Base-by-base conservation (phyloP, 805 yeast species). In the Candida jianshihensis region DNA sequence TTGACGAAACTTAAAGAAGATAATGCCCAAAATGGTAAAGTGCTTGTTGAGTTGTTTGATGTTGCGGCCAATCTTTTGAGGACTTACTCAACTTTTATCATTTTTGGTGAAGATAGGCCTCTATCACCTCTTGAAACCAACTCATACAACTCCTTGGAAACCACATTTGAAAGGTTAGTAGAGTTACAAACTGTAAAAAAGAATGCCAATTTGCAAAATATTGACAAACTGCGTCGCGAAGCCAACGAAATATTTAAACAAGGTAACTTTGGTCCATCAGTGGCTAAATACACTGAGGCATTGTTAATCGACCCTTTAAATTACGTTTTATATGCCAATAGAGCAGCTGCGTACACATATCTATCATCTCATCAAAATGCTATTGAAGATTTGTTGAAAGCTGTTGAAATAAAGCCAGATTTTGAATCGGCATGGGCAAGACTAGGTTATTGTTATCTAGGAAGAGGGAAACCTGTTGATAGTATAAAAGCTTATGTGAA, bases 391-490 rank as follows among this genome's bases (percentile, higher is more conserved):
- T 42, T 64, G 21, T 21, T 40, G 17, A 56, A 44, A 19, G 59
- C 70, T 5, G 38, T 58, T 6, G 48, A 48, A 11, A 30, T 63
- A 1, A 53, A 57, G 17, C 61, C 65, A 1, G 52, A 49, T 6
- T 63, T 56, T 41, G 56, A 65, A 21, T 62, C 66, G n/a, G 63
- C 66, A 13, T 54, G 62, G 47, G 54, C 66, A 17, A 51, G 70
- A 35, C 39, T 64, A 6, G 73, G 56, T 3, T 67, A 58, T 38
- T 40, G 59, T 35, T 49, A 51, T 21, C 37, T 67, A 14, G 54
- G 57, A 32, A 48, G 57, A 38, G 70, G 70, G 4, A 50, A 63
- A 33, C 57, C 66, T 0, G 40, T 55, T 12, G 54, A 53, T n/a
- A 51, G 69, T 9, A 44, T 65, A 11, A 55, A 58, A 37, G 47